phyloP scores from a whole-genome alignment of 768 basidiomycete genomes.

The Russula sp. region DNA sequence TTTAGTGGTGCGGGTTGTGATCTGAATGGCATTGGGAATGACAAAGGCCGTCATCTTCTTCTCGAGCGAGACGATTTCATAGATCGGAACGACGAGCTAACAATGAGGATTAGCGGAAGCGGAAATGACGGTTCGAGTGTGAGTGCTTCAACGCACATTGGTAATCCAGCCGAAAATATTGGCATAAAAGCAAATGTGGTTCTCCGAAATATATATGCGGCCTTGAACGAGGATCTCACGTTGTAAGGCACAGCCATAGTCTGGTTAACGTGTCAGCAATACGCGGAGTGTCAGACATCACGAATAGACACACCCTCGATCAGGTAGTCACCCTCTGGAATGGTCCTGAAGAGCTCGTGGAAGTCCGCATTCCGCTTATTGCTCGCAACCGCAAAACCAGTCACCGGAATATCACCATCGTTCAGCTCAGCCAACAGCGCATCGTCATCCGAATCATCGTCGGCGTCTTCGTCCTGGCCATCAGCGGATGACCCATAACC shows the following conservation, averaged over 20 bases:
- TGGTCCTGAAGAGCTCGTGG: slow-evolving; percentile 83
- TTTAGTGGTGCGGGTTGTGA: slow-evolving; percentile 78
- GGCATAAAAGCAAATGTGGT: slow-evolving; percentile 98
- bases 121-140: neutral
- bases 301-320: slow-evolving; percentile 75
- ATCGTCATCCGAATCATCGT: slow-evolving; percentile 37
- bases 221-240: slow-evolving; percentile 97
- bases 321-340: slow-evolving; percentile 94
- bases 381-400: slow-evolving; percentile 96
- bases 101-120: slow-evolving; percentile 16
- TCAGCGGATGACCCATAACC: slow-evolving; percentile 29
- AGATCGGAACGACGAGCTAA: slow-evolving; percentile 83
- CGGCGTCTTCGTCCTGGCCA: slow-evolving; percentile 34
- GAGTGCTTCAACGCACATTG: slow-evolving; percentile 58
- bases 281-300: slow-evolving; percentile 1
- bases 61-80: slow-evolving; percentile 81
- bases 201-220: slow-evolving; percentile 94
- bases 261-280: slow-evolving; percentile 43
- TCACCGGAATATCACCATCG: slow-evolving; percentile 82
- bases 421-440: slow-evolving; percentile 41
- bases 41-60: slow-evolving; percentile 98
- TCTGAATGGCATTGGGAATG: slow-evolving; percentile 93
- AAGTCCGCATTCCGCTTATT: slow-evolving; percentile 94
- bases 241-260: slow-evolving; percentile 96
- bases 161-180: slow-evolving; percentile 99